Evolutionary conservation across 139 green algal genomes (phyloP).

Genomic region (Coelastrella sp.): DNA sequence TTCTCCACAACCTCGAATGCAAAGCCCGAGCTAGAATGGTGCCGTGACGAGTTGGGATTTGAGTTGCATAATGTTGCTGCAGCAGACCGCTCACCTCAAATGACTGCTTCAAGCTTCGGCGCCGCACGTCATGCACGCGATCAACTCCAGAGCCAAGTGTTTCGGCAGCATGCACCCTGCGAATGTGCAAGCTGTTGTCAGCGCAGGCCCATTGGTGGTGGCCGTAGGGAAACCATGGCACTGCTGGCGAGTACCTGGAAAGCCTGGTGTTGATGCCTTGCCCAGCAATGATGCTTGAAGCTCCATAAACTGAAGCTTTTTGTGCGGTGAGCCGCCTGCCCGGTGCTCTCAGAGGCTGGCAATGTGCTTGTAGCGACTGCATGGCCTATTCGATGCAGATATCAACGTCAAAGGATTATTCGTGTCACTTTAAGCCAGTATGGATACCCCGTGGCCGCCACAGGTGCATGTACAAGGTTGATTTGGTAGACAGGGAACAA

Average conservation of each 20-base stretch:
- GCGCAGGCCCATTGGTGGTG: neutral
- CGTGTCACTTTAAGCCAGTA: neutral
- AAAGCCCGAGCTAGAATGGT: neutral
- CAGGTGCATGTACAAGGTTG: neutral
- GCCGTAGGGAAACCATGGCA: neutral
- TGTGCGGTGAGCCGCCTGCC: constrained; percentile 9
- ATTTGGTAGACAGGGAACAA: neutral
- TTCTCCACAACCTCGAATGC: neutral
- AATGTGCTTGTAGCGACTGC: neutral
- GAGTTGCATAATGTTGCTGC: neutral
- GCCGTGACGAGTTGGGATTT: too few species aligned
- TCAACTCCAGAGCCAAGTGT: neutral
- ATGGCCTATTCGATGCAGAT: neutral
- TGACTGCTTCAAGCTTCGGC: constrained; percentile 13
- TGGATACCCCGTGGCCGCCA: neutral
- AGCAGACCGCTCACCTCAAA: constrained; percentile 12
- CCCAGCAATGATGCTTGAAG: neutral
- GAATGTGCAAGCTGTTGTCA: neutral
- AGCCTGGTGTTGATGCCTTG: neutral
- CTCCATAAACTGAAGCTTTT: neutral
- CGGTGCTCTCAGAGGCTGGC: neutral
- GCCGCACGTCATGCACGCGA: constrained; percentile 26
- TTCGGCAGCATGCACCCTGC: constrained; percentile 8
- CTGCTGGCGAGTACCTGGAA: constrained; percentile 8
- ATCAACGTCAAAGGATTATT: neutral